These are phyloP conservation scores for Rhodotorula paludigena DNA, from an alignment of 768 basidiomycete genomes.

Conservation along the genomic window DNA sequence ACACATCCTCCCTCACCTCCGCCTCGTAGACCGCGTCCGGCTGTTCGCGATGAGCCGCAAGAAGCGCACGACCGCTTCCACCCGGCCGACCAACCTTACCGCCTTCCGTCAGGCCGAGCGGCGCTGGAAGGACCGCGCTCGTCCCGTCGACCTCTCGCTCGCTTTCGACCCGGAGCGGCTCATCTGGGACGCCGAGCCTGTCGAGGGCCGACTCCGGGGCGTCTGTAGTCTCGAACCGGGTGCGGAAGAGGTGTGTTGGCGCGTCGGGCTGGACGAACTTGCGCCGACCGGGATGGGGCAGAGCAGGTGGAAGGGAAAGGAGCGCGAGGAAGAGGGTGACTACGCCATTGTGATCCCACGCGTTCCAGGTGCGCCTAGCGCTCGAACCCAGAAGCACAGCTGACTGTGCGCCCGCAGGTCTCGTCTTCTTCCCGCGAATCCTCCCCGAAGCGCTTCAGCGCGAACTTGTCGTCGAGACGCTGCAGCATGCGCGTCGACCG, in stretches of 20 bases:
- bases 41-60: slow-evolving; percentile 1
- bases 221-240: not conserved
- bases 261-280: slow-evolving; percentile 13
- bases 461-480: slow-evolving; percentile 64
- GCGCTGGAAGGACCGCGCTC: slow-evolving; percentile 6
- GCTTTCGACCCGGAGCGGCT: slow-evolving; percentile 13
- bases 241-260: slow-evolving; percentile 11
- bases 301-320: slow-evolving; percentile 33
- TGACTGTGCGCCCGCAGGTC: slow-evolving; percentile 54
- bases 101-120: slow-evolving; percentile 34
- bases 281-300: slow-evolving; percentile 20
- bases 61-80: not conserved
- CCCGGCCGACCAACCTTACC: not conserved
- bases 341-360: slow-evolving; percentile 26
- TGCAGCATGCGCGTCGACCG: slow-evolving; percentile 64
- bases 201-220: not conserved
- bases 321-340: slow-evolving; percentile 12
- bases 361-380: slow-evolving; percentile 19
- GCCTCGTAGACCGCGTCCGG: not conserved
- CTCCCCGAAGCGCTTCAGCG: slow-evolving; percentile 62
- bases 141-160: slow-evolving; percentile 6
- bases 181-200: not conserved
- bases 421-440: slow-evolving; percentile 76
- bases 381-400: not conserved
- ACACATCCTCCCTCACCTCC: not conserved